These are phyloP conservation scores for Penicillium sp. DNA, from an alignment of 2,329 filamentous ascomycete species.

Conservation along the genomic window DNA sequence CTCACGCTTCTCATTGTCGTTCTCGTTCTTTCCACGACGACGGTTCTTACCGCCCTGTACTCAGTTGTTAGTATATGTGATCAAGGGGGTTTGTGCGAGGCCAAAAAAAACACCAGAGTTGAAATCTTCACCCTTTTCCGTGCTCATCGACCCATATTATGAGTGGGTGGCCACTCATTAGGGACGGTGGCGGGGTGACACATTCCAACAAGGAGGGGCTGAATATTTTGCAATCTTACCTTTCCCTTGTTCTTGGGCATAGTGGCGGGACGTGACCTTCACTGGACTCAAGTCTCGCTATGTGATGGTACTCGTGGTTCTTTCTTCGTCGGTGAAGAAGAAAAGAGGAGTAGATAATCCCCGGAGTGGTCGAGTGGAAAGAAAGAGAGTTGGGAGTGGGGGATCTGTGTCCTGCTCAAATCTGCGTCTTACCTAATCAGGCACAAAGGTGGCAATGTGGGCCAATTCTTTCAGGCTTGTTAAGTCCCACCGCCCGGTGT, in stretches of 20 bases:
- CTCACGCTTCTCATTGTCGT: conserved; percentile 98
- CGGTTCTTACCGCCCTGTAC: conserved; percentile 94
- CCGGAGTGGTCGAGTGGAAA: conserved; percentile 15
- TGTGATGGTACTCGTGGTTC: conserved; percentile 7
- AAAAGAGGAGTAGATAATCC: conserved; percentile 13
- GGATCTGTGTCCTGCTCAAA: conserved; percentile 22
- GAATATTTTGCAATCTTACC: conserved; percentile 55
- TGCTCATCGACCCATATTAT: neutral
- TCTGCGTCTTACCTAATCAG: conserved; percentile 26
- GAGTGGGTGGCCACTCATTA: conserved; percentile 1
- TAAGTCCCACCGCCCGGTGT: neutral
- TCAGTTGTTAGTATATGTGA: conserved; percentile 29
- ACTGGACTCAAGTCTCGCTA: conserved; percentile 22
- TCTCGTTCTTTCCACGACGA: conserved; percentile 98
- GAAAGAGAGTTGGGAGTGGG: conserved; percentile 18
- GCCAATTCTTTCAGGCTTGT: conserved; percentile 8
- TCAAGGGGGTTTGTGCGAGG: neutral
- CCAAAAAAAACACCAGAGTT: neutral
- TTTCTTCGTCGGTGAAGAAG: conserved; percentile 16
- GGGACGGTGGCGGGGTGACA: conserved; percentile 20
- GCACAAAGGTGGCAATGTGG: conserved; percentile 19
- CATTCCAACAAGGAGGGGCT: conserved; percentile 27
- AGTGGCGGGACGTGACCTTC: conserved; percentile 42
- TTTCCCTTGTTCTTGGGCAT: conserved; percentile 99
- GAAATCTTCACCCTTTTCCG: neutral